Evolutionary conservation across 257 asterid genomes (phyloP), one percentile per base, ranked within the genome.

Genomic region (Ballota nigra): DNA sequence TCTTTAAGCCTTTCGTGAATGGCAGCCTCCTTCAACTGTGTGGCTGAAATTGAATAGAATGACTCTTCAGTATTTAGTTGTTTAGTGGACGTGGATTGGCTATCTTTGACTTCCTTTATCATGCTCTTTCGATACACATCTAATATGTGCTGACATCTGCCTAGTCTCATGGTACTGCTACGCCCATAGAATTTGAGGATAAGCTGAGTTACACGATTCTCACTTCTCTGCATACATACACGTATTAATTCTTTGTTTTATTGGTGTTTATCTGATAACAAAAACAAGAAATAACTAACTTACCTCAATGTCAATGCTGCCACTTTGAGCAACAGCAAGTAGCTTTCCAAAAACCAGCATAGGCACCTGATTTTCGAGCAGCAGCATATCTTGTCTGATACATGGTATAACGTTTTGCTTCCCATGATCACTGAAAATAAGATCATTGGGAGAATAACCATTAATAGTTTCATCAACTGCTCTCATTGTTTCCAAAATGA

Each of bases 11-110:
- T 74, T 0, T 5, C 13, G 3, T 69, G 55, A 47, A 8, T 12
- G 68, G 86, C 89, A 1, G 89, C 83, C 29, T 84, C 83, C 12
- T 66, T 7, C 3, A 84, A 77, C n/a, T 77, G 78, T 36, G 73
- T 56, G 45, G 84, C 88, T 43, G 52, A 43, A 43, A 43, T 43
- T 2, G 85, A 79, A 5, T 71, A 78, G 20, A 76, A 23, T 13
- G 5, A 2, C 53, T 10, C 70, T 22, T n/a, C 45, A 59, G 7
- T 28, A 29, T 26, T 0, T 28, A 0, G 23, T 59, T 8, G 31
- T 57, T 26, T 24, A 31, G 34, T 8, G 34, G 6, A 8, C 13
- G 2, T 6, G 9, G 45, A 3, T 29, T 31, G 8, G 6, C 0
- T 1, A n/a, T 15, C 6, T 60, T 1, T 0, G 5, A 60, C 24